These are phyloP conservation scores for Royoungia palumana DNA, from an alignment of 768 basidiomycete species.

Conservation along the genomic window DNA sequence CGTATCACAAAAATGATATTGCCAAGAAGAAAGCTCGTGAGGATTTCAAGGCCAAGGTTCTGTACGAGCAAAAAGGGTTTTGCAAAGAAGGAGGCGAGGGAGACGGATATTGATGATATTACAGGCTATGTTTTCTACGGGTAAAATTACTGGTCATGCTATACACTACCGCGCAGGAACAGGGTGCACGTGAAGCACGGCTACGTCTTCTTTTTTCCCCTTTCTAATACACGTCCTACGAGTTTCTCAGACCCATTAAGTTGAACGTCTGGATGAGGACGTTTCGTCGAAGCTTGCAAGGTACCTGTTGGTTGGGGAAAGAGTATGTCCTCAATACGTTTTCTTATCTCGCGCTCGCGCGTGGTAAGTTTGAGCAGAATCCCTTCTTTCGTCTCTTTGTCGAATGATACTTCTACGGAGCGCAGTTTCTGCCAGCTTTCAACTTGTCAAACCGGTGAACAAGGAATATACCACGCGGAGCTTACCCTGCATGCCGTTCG, in stretches of 20 bases:
- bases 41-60: slow-evolving; percentile 74
- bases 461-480: slow-evolving; percentile 12
- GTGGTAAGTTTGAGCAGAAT: slow-evolving; percentile 64
- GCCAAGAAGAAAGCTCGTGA: slow-evolving; percentile 78
- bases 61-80: slow-evolving; percentile 85
- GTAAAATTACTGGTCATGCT: neutral
- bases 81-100: slow-evolving; percentile 95
- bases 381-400: slow-evolving; percentile 72
- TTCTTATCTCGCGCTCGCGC: slow-evolving; percentile 75
- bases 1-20: slow-evolving; percentile 69
- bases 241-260: slow-evolving; percentile 47
- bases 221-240: slow-evolving; percentile 47
- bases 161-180: neutral
- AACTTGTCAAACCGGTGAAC: slow-evolving; percentile 6
- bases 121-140: slow-evolving; percentile 6
- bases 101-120: slow-evolving; percentile 70
- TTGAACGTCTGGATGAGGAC: slow-evolving; percentile 35
- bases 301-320: slow-evolving; percentile 43
- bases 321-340: slow-evolving; percentile 69
- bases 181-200: slow-evolving; percentile 24
- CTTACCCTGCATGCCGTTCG: slow-evolving; percentile 73
- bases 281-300: slow-evolving; percentile 32
- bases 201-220: slow-evolving; percentile 54
- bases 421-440: slow-evolving; percentile 79
- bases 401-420: slow-evolving; percentile 64